Evolutionary conservation across 2,329 filamentous ascomycete species (phyloP), one percentile per base, ranked within the genome.

Genomic region (Byssothecium circinans): DNA sequence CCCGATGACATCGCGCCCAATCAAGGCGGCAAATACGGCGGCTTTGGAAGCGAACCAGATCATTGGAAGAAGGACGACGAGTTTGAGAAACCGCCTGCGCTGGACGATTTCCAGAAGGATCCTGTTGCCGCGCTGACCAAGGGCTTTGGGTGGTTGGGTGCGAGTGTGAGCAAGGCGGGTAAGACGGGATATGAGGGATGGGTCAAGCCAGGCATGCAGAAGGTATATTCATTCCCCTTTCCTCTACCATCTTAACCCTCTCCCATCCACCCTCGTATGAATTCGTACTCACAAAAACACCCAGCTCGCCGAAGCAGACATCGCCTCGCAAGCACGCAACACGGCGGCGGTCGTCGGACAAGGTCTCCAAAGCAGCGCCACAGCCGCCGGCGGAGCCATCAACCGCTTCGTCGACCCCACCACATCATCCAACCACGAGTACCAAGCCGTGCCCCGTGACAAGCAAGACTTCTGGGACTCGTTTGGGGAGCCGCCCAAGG

Each of bases 111-210:
- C 65, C 90, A 96, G 71, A 88, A 86, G 67, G 94, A 99, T 68
- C 91, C 94, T 0, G 78, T 97, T 53, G 91, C 83, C 1, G 91
- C 92, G 14, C 73, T 99, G 60, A 90, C 85, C 22, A 96, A 95
- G 73, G 89, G 92, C 0, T 95, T 97, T 63, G 92, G 92, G 8
- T 97, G 94, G 91, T 90, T 97, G 65, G 83, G 90, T 15, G 87
- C 84, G 27, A 91, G 89, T 11, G 90, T 97, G 34, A 85, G 85
- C 20, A 96, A 94, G 78, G 88, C 89, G 56, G 94, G 91, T 30
- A 95, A 95, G 78, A 89, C 84, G 14, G 87, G 96, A 19, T 95
- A 96, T 69, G 87, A 94, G 58, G 84, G 87, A 27, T 96, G 90
- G 74, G 89, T 99, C 44, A 91, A 95, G 73, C 94, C 94, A 8